A percentile compares a stretch with the other conserved stretches of the same genome.
These are phyloP conservation scores for Botrytis sinoallii DNA, from an alignment of 2,329 filamentous ascomycete genomes.

Conservation along the genomic window DNA sequence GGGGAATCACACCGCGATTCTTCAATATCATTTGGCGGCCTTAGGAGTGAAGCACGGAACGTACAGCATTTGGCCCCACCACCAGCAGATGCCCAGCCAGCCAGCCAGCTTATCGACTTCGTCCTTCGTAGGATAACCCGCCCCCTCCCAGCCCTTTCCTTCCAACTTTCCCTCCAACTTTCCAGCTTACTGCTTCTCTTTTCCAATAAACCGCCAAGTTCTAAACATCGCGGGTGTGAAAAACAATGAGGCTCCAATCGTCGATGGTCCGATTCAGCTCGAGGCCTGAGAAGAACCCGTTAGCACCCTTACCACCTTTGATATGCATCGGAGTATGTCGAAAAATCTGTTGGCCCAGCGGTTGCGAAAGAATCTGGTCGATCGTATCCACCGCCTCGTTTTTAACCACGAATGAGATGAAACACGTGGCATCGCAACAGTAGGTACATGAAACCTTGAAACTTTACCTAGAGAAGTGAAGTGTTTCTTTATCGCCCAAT, in stretches of 20 bases:
- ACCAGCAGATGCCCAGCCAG: not conserved
- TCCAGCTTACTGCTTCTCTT: not conserved
- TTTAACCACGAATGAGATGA: conserved; percentile 16
- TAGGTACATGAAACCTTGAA: conserved; percentile 6
- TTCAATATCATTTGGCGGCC: conserved; percentile 1
- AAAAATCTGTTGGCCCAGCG: conserved; percentile 7
- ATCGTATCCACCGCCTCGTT: conserved; percentile 19
- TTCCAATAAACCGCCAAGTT: not conserved
- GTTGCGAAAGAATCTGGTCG: conserved; percentile 16
- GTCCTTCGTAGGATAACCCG: not conserved
- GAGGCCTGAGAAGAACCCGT: conserved; percentile 3
- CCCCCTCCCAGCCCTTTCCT: not conserved
- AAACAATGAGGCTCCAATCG: not conserved
- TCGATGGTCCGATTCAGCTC: conserved; percentile 4
- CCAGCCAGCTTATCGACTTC: not conserved
- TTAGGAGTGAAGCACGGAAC: not conserved
- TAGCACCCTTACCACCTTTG: not conserved
- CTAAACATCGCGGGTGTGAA: not conserved
- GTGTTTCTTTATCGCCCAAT: conserved; percentile 21
- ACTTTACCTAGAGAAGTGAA: conserved; percentile 10
- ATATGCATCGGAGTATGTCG: conserved; percentile 1
- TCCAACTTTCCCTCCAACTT: not conserved
- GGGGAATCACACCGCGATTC: conserved; percentile 11
- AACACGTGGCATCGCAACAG: conserved; percentile 19
- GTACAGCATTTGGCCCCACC: not conserved